Evolutionary conservation across 1,284 basidiomycete genomes (phyloP).

Genomic region (Austropuccinia psidii): DNA sequence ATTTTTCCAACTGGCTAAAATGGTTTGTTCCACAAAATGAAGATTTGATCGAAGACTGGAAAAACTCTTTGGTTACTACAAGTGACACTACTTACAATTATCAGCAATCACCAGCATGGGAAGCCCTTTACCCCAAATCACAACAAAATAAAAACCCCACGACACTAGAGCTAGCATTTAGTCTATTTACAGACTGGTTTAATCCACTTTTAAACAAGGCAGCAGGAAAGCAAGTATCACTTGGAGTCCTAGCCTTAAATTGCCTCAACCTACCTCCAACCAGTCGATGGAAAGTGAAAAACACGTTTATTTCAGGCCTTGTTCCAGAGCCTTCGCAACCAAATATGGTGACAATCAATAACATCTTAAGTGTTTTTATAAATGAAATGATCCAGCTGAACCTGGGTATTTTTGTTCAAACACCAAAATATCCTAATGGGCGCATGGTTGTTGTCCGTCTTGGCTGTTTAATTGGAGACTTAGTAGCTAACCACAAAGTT

Average conservation of each 20-base stretch:
- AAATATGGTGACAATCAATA: not conserved
- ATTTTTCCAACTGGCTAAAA: not conserved
- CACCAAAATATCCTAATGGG: not conserved
- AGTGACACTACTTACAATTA: not conserved
- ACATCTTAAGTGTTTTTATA: not conserved
- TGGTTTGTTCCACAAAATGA: conserved; percentile 11
- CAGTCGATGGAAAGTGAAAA: not conserved
- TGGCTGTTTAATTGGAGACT: not conserved
- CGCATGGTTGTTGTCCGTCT: not conserved
- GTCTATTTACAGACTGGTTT: not conserved
- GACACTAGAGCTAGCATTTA: not conserved
- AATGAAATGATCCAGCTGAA: not conserved
- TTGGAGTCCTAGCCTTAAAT: not conserved
- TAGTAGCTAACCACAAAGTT: not conserved
- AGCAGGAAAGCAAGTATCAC: not conserved
- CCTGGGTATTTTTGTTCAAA: not conserved
- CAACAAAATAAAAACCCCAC: too few species aligned
- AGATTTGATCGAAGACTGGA: conserved; percentile 13
- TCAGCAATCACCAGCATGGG: not conserved
- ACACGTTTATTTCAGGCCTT: not conserved
- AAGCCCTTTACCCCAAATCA: too few species aligned
- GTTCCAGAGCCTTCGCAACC: not conserved
- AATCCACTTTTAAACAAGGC: not conserved
- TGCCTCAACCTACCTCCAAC: not conserved
- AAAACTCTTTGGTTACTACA: too few species aligned